Evolutionary conservation across 2,329 filamentous ascomycete species (phyloP).

Genomic region (Trichoderma hamatum): DNA sequence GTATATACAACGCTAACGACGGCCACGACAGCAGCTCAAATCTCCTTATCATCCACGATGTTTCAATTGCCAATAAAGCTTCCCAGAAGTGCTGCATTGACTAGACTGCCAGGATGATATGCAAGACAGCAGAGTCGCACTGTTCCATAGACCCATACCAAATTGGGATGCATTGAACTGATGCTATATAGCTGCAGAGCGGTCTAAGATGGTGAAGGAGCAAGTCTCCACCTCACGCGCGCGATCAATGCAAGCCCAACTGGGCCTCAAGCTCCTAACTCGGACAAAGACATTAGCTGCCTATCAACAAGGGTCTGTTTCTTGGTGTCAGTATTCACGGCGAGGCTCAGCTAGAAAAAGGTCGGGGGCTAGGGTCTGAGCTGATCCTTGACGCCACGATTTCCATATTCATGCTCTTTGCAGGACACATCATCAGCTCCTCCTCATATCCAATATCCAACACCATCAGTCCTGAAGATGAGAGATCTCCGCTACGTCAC

Average conservation of each 20-base stretch:
- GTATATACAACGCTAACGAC: constrained; percentile 10
- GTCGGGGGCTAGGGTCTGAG: neutral
- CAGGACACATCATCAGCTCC: neutral
- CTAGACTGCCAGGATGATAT: constrained; percentile 7
- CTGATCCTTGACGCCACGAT: constrained; percentile 9
- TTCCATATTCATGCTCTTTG: constrained; percentile 1
- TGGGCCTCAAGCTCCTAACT: constrained; percentile 23
- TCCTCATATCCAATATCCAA: neutral
- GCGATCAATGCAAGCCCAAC: constrained; percentile 24
- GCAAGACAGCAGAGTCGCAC: constrained; percentile 21
- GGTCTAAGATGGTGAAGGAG: constrained; percentile 25
- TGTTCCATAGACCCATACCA: constrained; percentile 10
- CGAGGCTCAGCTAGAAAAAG: constrained; percentile 8
- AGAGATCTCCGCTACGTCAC: constrained; percentile 20
- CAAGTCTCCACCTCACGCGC: constrained; percentile 23
- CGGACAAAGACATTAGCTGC: constrained; percentile 1
- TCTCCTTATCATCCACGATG: constrained; percentile 15
- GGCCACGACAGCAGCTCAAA: constrained; percentile 11
- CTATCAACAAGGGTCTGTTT: neutral
- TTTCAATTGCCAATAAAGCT: constrained; percentile 18
- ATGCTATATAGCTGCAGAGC: constrained; percentile 24
- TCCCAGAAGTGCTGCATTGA: neutral
- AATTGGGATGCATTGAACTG: constrained; percentile 19
- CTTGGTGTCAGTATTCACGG: constrained; percentile 1
- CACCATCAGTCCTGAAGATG: neutral